phyloP scores from a whole-genome alignment of 1,139 yeast species.

The Yamadazyma aaseri region DNA sequence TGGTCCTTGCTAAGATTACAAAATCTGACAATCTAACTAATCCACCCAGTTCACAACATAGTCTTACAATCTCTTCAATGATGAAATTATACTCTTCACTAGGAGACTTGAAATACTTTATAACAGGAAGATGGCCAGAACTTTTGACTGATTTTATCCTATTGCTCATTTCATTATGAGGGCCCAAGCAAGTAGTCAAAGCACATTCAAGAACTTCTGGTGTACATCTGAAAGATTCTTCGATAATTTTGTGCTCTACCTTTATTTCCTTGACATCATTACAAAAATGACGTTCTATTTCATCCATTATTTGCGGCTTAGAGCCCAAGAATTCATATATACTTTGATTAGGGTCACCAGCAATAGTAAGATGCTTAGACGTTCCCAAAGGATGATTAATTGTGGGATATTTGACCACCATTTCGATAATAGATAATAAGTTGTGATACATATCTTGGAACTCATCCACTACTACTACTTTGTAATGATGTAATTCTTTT shows the following conservation, averaged over 20 bases:
- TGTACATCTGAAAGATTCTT: slow-evolving; percentile 58
- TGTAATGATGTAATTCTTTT: slow-evolving; percentile 24
- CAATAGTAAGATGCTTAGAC: slow-evolving; percentile 55
- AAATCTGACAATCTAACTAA: slow-evolving; percentile 49
- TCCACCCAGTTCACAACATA: slow-evolving; percentile 47
- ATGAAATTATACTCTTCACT: slow-evolving; percentile 43
- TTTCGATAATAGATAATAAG: slow-evolving; percentile 45
- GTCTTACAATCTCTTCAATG: slow-evolving; percentile 42
- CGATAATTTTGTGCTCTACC: slow-evolving; percentile 30
- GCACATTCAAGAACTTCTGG: slow-evolving; percentile 53
- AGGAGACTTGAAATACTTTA: slow-evolving; percentile 23
- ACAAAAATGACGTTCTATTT: slow-evolving; percentile 25
- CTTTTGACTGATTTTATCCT: slow-evolving; percentile 19
- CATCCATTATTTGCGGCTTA: slow-evolving; percentile 29
- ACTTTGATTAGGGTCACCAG: slow-evolving; percentile 76
- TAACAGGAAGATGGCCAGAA: slow-evolving; percentile 31
- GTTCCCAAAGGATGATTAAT: slow-evolving; percentile 11
- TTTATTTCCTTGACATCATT: slow-evolving; percentile 25
- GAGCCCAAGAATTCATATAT: slow-evolving; percentile 68
- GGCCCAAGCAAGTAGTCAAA: slow-evolving; percentile 22
- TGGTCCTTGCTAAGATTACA: slow-evolving; percentile 53
- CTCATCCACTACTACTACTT: slow-evolving; percentile 63
- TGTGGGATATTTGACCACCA: slow-evolving; percentile 34
- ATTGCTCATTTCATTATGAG: slow-evolving; percentile 4
- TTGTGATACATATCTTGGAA: slow-evolving; percentile 67